Base-by-base conservation (phyloP, 129 eudicot species). In the Scalesia atractyloides region DNA sequence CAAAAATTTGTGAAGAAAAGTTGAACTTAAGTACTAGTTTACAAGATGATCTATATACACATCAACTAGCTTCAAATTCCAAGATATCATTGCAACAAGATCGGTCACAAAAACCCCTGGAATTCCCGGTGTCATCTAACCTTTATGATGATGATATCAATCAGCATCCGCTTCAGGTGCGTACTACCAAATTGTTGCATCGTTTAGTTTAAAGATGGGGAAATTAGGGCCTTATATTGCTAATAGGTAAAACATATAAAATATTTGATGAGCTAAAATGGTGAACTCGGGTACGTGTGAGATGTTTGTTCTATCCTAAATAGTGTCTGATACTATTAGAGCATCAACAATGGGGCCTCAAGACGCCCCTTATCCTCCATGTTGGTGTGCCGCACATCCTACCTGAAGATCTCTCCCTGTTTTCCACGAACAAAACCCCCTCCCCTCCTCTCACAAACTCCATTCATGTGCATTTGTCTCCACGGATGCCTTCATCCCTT, bases 91-190 rank as follows among this genome's bases (percentile, higher is more conserved):
- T 30, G 34, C 34, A 70, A 53, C 52, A 56, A 56, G 44, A 56
- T 56, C 56, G 64, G 74, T 70, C 72, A 48, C 56, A 14, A 26
- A 24, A 19, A 9, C 9, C 74, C 34, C 33, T 70, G 19, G 14
- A 52, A n/a, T 69, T 69, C 49, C 64, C 37, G 1, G 19, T 30
- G 54, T 37, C 65, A 52, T 24, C 85, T 57, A 47, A 74, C 74
- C 70, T 59, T 78, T 70, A 78, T 76, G 63, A 50, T 17, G 71
- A 62, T 79, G 73, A 75, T 68, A 68, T 24, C 61, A 70, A 44
- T 58, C 78, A 62, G 64, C 83, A 47, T 5, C 56, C 81, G 48
- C 54, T 70, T 66, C 81, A 85, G 97, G 97, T 91, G 69, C 26
- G 74, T 75, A 51, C 47, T 12, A 14, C 19, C 44, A 30, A 15